Evolutionary conservation across 768 basidiomycete genomes (phyloP).

Genomic region (Trametes gibbosa): DNA sequence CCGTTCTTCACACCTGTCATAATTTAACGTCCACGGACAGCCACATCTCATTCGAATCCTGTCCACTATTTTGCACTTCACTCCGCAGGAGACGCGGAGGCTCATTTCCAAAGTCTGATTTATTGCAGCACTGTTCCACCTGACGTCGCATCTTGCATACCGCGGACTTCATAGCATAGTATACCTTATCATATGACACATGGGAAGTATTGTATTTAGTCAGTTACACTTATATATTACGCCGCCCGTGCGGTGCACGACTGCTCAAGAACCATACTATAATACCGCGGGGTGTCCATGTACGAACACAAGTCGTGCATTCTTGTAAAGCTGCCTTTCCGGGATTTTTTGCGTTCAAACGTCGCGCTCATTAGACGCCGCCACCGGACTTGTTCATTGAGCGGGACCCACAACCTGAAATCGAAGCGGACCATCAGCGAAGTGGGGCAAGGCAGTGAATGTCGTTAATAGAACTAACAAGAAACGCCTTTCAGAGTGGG

Average conservation of each 20-base stretch:
- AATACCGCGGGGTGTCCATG: neutral
- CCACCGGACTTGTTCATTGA: neutral
- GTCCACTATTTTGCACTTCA: conserved; percentile 90
- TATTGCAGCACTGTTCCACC: neutral
- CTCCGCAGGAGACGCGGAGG: conserved; percentile 89
- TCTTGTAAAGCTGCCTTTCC: neutral
- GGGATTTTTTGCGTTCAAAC: neutral
- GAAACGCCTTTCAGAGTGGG: conserved; percentile 73
- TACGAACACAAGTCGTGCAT: neutral
- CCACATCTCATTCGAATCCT: conserved; percentile 89
- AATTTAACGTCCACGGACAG: conserved; percentile 36
- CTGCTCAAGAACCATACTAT: too few relatives aligned
- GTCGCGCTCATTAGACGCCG: neutral
- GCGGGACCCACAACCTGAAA: neutral
- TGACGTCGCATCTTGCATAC: neutral
- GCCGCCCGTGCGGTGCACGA: too few relatives aligned
- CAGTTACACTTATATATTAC: neutral
- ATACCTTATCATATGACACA: neutral
- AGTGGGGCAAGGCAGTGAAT: conserved; percentile 33
- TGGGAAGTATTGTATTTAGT: conserved; percentile 1
- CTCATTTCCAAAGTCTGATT: conserved; percentile 79
- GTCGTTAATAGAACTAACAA: conserved; percentile 68
- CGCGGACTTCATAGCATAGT: neutral
- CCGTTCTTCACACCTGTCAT: neutral
- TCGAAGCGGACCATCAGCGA: too few relatives aligned